Evolutionary conservation across 768 basidiomycete species (phyloP).

Genomic region (Termitomyces eurrhizus): DNA sequence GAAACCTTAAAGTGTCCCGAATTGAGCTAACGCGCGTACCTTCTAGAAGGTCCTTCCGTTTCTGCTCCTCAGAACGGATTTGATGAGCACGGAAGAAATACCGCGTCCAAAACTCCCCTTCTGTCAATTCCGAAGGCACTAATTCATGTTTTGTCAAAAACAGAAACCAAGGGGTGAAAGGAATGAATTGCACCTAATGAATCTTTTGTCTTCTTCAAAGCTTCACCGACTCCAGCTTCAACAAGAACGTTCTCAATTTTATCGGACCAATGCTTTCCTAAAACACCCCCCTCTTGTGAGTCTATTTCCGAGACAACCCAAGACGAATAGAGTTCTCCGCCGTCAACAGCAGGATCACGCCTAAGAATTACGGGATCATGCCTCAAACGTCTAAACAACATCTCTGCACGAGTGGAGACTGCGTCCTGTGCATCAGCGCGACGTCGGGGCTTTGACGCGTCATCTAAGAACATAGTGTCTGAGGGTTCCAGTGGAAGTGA

Average conservation of each 20-base stretch:
- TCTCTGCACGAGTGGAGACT: conserved; percentile 73
- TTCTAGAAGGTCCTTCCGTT: conserved; percentile 72
- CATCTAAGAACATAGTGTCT: conserved; percentile 8
- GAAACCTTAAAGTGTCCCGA: neutral
- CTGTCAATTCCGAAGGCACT: conserved; percentile 68
- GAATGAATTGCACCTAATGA: conserved; percentile 46
- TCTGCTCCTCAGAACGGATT: conserved; percentile 73
- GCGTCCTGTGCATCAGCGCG: conserved; percentile 42
- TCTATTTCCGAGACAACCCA: conserved; percentile 57
- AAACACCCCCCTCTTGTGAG: conserved; percentile 51
- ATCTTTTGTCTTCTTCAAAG: conserved; percentile 50
- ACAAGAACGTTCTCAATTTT: conserved; percentile 45
- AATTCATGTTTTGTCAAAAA: conserved; percentile 6
- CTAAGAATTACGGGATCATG: conserved; percentile 72
- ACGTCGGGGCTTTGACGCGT: conserved; percentile 13
- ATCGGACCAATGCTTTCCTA: conserved; percentile 53
- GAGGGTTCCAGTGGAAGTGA: conserved; percentile 51
- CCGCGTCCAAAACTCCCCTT: conserved; percentile 76
- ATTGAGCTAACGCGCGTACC: conserved; percentile 36
- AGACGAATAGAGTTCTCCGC: conserved; percentile 46
- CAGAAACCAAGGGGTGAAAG: conserved; percentile 2
- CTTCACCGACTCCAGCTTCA: conserved; percentile 48
- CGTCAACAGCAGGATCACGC: conserved; percentile 70
- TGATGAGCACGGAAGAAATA: conserved; percentile 90
- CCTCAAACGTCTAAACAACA: conserved; percentile 66